Base-by-base conservation (phyloP, 2,329 filamentous ascomycete species). In the Paraphaeosphaeria minitans region DNA sequence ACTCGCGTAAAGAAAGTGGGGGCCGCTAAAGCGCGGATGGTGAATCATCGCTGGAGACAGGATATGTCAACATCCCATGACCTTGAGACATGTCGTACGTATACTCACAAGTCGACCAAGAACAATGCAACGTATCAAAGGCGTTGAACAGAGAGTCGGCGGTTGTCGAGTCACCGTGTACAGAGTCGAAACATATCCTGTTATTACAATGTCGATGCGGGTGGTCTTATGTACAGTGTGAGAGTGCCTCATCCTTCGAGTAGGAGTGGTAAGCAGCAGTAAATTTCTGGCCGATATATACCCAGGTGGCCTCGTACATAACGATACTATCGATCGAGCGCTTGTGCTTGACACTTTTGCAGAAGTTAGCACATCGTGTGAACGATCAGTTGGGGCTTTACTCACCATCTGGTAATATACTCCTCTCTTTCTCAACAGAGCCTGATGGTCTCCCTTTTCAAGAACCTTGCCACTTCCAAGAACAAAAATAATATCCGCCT, bases 321-420 rank as follows among this genome's bases (percentile, higher is more conserved):
- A 13, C 1, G 1, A 21, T 52, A 45, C 24, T 43, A 77, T 7
- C 70, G 69, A 63, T 77, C 74, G 53, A 78, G 61, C 56, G 75
- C 75, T 55, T 78, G 75, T 14, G 74, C 72, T 59, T 76, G 75
- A 62, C 75, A 78, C 72, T 75, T 43, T 22, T 24, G 8, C 2
- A 52, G 13, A 31, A 4, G 48, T 71, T 59, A 69, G 67, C 58
- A 16, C 16, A n/a, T 37, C 42, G 42, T 10, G 29, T 21, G 24
- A 27, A 10, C 6, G 6, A 14, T 27, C n/a, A 0, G n/a, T 1
- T n/a, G n/a, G 12, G n/a, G 6, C 4, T 8, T 12, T 12, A 53
- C 70, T 62, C 35, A 72, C 70, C 73, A 76, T 76, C 54, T 74
- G 72, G 64, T 69, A 76, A 59, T 76, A 76, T 3, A 76, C 61